Base-by-base conservation (phyloP, 2,329 filamentous ascomycete genomes). In the Stachybotrys elegans region DNA sequence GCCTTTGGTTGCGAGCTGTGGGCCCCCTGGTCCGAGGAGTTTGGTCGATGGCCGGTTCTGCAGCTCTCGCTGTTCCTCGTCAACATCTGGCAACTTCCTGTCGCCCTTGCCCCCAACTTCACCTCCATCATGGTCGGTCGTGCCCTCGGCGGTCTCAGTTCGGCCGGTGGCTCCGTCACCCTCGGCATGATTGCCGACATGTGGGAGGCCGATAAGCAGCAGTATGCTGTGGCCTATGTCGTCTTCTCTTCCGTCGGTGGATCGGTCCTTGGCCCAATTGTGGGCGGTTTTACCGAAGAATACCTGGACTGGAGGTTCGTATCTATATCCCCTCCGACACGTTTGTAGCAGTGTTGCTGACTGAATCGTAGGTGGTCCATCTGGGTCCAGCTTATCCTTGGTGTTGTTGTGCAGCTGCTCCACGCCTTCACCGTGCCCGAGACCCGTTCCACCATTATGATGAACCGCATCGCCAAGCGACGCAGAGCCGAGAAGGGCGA, bases 1-100 rank as follows among this genome's bases (percentile, higher is more conserved):
- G 88, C 87, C 29, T 91, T 93, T 59, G 88, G 88, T 27, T 93
- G 88, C 61, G 88, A 93, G 63, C 74, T 92, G 0, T 93, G 88
- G 88, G 88, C 88, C 0, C 88, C 88, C 0, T 93, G 88, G 86
- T 86, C 81, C 37, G 88, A 94, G 61, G 88, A 93, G 57, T 72
- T 92, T 40, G 88, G 88, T 17, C 79, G 88, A 40, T 86, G 82
- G 70, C 83, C 83, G 2, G 77, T 93, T 44, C 72, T 92, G 19
- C 88, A 92, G 70, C 66, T 76, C 20, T 86, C 81, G 29, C 67
- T 93, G 43, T 76, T 86, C 50, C 68, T 93, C 11, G 86, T 91
- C 62, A 93, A 93, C 55, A 63, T 92, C 44, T 93, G 78, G 72
- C 84, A 88, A 51, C 62, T 90, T 0, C 84, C 83, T 5, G 84